Conservation (phyloP, 805 yeast genomes). For the Teunomyces cretensis region DNA sequence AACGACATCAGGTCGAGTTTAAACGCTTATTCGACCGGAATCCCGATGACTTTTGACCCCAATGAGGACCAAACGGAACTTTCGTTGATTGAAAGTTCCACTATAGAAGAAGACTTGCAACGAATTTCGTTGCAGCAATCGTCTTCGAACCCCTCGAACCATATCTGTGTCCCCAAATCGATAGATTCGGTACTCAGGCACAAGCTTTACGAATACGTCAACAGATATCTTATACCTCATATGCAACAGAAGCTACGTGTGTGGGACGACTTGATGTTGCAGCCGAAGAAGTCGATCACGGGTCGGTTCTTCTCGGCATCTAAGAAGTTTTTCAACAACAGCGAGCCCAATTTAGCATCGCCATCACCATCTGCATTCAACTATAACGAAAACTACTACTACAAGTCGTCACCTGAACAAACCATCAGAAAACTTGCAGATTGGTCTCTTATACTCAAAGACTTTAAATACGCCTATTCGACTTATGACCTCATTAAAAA, state of each 20-base stretch:
- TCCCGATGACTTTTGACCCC: constrained; percentile 16
- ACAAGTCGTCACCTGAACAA: constrained; percentile 66
- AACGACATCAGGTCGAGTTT: constrained; percentile 23
- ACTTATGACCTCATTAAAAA: constrained; percentile 80
- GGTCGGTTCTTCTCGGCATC: constrained; percentile 71
- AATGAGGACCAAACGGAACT: neutral
- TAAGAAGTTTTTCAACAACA: constrained; percentile 51
- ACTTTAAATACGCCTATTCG: constrained; percentile 78
- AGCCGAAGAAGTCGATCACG: constrained; percentile 74
- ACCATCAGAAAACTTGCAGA: constrained; percentile 82
- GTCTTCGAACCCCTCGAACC: constrained; percentile 10
- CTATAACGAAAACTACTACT: constrained; percentile 55
- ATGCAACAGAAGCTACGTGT: constrained; percentile 78
- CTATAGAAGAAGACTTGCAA: constrained; percentile 52
- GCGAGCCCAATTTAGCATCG: constrained; percentile 9
- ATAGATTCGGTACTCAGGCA: constrained; percentile 41
- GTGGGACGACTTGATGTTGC: constrained; percentile 83
- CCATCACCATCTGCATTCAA: constrained; percentile 38
- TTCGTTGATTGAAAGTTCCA: constrained; percentile 30
- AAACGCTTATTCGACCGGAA: constrained; percentile 25
- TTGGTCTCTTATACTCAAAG: constrained; percentile 88
- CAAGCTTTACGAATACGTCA: constrained; percentile 48
- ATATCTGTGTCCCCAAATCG: constrained; percentile 28
- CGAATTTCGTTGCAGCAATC: constrained; percentile 25
- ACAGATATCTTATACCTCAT: constrained; percentile 64